Conservation (phyloP, 1,284 basidiomycete species). For the Inonotus hispidus region DNA sequence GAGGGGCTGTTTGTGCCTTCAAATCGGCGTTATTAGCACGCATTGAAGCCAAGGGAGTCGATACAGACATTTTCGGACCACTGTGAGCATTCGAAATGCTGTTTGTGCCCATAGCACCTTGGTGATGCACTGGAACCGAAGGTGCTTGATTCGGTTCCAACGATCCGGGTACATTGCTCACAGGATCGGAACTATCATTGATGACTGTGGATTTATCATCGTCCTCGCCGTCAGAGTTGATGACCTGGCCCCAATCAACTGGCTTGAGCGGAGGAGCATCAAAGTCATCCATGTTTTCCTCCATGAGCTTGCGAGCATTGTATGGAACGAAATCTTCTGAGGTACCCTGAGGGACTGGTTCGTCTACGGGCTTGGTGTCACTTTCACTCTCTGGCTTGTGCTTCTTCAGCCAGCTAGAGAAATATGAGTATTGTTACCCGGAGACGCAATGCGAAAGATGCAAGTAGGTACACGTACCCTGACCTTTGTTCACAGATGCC, state of each 20-base stretch:
- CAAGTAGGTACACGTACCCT: constrained; percentile 7
- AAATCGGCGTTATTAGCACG: not conserved
- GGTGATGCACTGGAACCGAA: not conserved
- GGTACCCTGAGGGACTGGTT: not conserved
- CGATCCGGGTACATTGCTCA: not conserved
- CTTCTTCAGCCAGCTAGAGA: constrained; percentile 1
- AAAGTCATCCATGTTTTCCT: not conserved
- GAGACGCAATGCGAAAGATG: not conserved
- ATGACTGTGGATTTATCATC: not conserved
- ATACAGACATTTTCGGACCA: not conserved
- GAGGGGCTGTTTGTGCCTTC: not conserved
- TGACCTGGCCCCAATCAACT: constrained; percentile 15
- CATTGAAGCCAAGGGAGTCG: constrained; percentile 3
- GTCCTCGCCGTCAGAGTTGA: constrained; percentile 13
- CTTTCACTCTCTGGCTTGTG: not conserved
- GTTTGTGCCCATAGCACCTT: not conserved
- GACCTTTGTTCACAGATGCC: constrained; percentile 15
- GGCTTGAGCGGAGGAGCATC: constrained; percentile 2
- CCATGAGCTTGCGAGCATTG: constrained; percentile 6
- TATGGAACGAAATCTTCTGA: constrained; percentile 10
- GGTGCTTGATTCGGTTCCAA: not conserved
- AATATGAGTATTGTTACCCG: not conserved
- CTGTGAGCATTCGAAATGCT: not conserved
- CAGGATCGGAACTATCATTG: not conserved
- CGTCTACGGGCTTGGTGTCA: not conserved